Evolutionary conservation across 345 rosid species (phyloP), one percentile per base, ranked within the genome.

Genomic region (Orychophragmus violaceus): DNA sequence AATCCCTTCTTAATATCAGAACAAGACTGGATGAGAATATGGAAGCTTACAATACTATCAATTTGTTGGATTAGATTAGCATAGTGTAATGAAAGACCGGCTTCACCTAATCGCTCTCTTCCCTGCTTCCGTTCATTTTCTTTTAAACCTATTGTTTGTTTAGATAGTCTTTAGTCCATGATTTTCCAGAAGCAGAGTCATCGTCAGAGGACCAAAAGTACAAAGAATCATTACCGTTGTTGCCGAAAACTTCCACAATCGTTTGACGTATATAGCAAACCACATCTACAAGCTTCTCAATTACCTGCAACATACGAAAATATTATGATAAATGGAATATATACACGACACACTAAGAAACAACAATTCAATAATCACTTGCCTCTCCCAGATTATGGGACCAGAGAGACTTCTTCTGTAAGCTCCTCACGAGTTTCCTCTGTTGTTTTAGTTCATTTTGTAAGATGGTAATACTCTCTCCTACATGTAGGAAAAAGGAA

Each of bases 341-440:
- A 62, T 53, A 36, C 33, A 54, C 11, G 12, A 36, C 32, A 60
- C 24, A 39, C 27, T 25, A 5, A 54, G n/a, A 58, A 11, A 6
- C 19, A 27, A 0, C 55, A 27, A 48, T 33, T 46, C 59, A n/a
- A 25, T 54, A 45, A 70, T 36, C 29, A 69, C 45, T 52, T 81
- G 80, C 99, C 96, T 94, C 96, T 75, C 83, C 95, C 69, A 84
- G 76, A 75, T 63, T 85, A 69, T 75, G 83, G 11, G 96, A 87
- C 99, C 99, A 94, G 19, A 90, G 91, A 10, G 99, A 90, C 77
- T 82, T 94, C 88, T 82, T 88, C 76, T 80, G 74, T 80, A 90
- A 86, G 80, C 79, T 81, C 75, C 69, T 79, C 35, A 88, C 97
- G 42, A 79, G 71, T 79, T 88, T 90, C 70, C 63, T 82, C 76